A percentile compares a stretch with the other conserved stretches of the same genome.
Conservation (phyloP, 179 eudicot species). For the Heliamphora pulchella region DNA sequence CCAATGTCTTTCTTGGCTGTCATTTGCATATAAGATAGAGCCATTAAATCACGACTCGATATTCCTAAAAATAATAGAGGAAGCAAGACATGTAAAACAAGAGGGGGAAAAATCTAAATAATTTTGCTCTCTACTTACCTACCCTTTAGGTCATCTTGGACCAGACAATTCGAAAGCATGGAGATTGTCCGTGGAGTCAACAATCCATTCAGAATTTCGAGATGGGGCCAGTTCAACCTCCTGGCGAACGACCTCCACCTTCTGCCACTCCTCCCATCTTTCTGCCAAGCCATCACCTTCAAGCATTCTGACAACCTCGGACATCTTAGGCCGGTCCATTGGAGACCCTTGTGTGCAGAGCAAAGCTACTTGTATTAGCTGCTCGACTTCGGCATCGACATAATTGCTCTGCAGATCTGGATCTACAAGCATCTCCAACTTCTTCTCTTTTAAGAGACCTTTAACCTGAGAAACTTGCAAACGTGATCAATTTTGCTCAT, state of each 20-base stretch:
- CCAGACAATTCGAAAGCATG: slow-evolving; percentile 24
- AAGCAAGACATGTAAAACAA: not conserved
- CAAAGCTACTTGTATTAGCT: slow-evolving; percentile 23
- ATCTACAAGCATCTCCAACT: slow-evolving; percentile 22
- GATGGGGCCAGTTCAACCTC: slow-evolving; percentile 18
- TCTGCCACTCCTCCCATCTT: slow-evolving; percentile 26
- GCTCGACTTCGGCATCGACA: slow-evolving; percentile 21
- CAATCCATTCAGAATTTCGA: slow-evolving; percentile 23
- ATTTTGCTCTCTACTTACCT: not conserved
- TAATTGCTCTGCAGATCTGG: slow-evolving; percentile 23
- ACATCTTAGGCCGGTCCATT: slow-evolving; percentile 26
- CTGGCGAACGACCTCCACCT: slow-evolving; percentile 20
- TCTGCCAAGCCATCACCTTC: slow-evolving; percentile 26
- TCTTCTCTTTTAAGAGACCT: slow-evolving; percentile 24
- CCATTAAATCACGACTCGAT: too few relatives aligned
- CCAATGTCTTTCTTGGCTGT: too few relatives aligned
- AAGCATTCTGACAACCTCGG: slow-evolving; percentile 24
- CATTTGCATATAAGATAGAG: too few relatives aligned
- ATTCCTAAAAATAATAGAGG: not conserved
- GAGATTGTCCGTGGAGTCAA: slow-evolving; percentile 21
- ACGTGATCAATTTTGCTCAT: not conserved
- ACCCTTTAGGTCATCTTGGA: slow-evolving; percentile 14
- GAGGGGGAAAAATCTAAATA: not conserved
- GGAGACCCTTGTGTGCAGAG: slow-evolving; percentile 27
- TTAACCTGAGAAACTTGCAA: slow-evolving; percentile 15